Evolutionary conservation across 306 rosid genomes (phyloP), one percentile per base, ranked within the genome.

Genomic region (Sicyos edulis): DNA sequence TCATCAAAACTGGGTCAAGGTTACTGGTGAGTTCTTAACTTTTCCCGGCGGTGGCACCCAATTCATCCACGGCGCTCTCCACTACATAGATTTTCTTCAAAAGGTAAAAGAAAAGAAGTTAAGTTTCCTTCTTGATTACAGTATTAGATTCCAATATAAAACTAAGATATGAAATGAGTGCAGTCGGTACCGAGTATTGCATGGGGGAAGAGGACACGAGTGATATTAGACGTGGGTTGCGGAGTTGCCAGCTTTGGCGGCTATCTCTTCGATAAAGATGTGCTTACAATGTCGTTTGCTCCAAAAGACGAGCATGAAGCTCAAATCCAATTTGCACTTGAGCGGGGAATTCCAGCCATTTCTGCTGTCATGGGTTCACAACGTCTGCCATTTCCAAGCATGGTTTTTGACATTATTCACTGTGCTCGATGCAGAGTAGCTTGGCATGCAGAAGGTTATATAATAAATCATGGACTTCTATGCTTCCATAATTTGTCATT

Each of bases 301-400:
- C 98, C 98, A 10, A 93, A 93, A 81, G 97, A 93, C n/a, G 96
- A 93, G 75, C 97, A 93, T 44, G 95, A 90, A 76, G 98, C 97
- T 44, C 97, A 88, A 77, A 96, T 93, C 58, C 98, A 93, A 42
- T 93, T 93, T 68, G 97, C 93, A 24, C 92, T 90, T 34, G 98
- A 92, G 81, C 83, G 98, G 69, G 98, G 98, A 13, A 90, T 92
- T 67, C 96, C 98, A 21, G 90, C 93, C 40, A 88, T 92, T 54
- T 92, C 96, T 29, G 96, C 96, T 11, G 98, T 92, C 78, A 92
- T 92, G 98, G 98, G 96, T 57, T 83, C 98, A 44, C 96, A 90
- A 51, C 84, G 98, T 77, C 78, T 93, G 32, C 93, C 91, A 57
- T 93, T 93, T 73, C 96, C 96, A 9, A 75, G 89, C 73, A 70